Base-by-base conservation (phyloP, 2,329 filamentous ascomycete genomes). In the Bertia moriformis region DNA sequence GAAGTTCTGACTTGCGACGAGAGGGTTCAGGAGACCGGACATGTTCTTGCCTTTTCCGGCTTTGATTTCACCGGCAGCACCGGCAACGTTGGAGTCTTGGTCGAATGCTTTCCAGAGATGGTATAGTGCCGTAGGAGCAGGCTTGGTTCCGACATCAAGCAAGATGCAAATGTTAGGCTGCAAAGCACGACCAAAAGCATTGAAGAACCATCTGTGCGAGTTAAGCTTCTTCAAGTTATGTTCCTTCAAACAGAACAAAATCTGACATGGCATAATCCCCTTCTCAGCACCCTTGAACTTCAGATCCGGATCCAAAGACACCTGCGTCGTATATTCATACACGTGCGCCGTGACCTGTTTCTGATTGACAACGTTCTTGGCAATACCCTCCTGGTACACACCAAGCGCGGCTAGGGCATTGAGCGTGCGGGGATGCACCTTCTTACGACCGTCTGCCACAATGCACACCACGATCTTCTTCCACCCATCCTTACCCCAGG, bases 381-480 rank as follows among this genome's bases (percentile, higher is more conserved):
- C 75, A 48, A 82, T 79, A 38, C 77, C 77, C 44, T 82, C 76
- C 49, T 82, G 77, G 48, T 80, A 82, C 17, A 78, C 70, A 49
- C 77, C 77, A 49, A 82, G 58, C 47, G 63, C 76, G 19, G 77
- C 77, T 20, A 82, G 58, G 10, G 81, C 71, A 22, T 75, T 73
- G 45, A 71, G 65, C 4, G 76, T 81, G 38, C 76, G 60, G 1
- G 71, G 67, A 48, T 81, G 78, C 57, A 81, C 79, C 56, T 81
- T 80, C 17, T 71, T 75, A 69, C 75, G 74, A 37, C 77, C 77
- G 45, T 82, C 77, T 45, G 71, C 77, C 43, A 82, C 75, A 39
- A 82, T 67, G 49, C 76, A 81, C 5, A 82, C 77, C 15, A 82
- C 77, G 45, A 82, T 81, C 60, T 82, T 82, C 61, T 82, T 81